A percentile compares a stretch with the other conserved stretches of the same genome.
Conservation (phyloP, 352 stramenopile genomes). For the Aphanomyces stellatus region DNA sequence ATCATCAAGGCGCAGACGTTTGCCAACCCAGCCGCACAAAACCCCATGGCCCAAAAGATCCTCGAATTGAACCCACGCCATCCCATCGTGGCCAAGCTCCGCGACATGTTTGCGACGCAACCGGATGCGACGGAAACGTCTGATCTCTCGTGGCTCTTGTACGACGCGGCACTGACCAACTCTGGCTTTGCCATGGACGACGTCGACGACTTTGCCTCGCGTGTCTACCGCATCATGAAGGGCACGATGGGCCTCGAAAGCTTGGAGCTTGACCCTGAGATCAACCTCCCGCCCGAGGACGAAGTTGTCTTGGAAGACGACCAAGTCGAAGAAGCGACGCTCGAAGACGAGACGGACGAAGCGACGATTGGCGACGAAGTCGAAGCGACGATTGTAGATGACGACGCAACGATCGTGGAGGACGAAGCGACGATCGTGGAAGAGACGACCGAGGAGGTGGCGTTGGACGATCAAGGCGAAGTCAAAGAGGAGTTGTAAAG, state of each 20-base stretch:
- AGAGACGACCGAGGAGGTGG: background rate
- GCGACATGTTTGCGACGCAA: slow-evolving; percentile 52
- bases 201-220: slow-evolving; percentile 85
- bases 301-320: slow-evolving; percentile 21
- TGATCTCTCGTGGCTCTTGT: slow-evolving; percentile 95
- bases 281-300: slow-evolving; percentile 82
- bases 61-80: slow-evolving; percentile 99
- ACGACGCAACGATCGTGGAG: slow-evolving; percentile 28
- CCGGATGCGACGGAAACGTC: slow-evolving; percentile 78
- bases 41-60: slow-evolving; percentile 42
- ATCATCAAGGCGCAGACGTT: slow-evolving; percentile 99
- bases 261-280: slow-evolving; percentile 90
- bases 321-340: slow-evolving; percentile 23
- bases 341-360: slow-evolving; percentile 38
- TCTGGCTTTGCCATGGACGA: slow-evolving; percentile 96
- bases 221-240: slow-evolving; percentile 93
- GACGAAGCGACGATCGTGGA: slow-evolving; percentile 19
- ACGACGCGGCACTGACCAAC: slow-evolving; percentile 96
- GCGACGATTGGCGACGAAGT: slow-evolving; percentile 30
- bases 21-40: slow-evolving; percentile 54
- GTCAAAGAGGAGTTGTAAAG: slow-evolving; percentile 73
- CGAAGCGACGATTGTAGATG: background rate
- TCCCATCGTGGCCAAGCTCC: slow-evolving; percentile 96
- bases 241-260: slow-evolving; percentile 85
- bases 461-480: no score